phyloP scores from a whole-genome alignment of 2,329 filamentous ascomycete species.

The Cladobotryum mycophilum region DNA sequence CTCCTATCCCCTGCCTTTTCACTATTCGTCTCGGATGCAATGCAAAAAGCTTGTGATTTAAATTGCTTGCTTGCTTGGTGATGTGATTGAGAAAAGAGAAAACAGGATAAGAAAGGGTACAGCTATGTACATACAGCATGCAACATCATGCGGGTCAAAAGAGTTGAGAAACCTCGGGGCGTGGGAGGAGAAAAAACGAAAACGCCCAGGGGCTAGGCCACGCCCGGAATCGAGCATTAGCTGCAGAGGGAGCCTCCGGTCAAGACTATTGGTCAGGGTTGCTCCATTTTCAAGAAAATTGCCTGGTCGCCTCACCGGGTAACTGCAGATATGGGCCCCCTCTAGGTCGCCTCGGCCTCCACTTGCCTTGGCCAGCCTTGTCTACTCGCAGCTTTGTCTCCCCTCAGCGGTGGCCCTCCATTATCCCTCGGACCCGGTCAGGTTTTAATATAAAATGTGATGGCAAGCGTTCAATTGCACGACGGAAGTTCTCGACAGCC shows the following conservation, averaged over 20 bases:
- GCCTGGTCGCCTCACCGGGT: constrained; percentile 6
- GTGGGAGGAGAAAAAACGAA: too few species aligned
- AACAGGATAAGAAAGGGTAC: background rate
- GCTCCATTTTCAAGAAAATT: constrained; percentile 1
- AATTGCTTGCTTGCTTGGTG: background rate
- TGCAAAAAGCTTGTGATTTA: background rate
- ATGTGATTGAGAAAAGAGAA: background rate
- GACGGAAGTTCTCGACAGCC: background rate
- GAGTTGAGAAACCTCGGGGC: too few species aligned
- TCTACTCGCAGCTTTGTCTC: background rate
- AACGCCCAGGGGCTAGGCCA: too few species aligned
- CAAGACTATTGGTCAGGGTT: background rate
- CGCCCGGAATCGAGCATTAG: background rate
- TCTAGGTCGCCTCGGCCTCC: background rate
- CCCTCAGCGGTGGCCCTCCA: background rate
- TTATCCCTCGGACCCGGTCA: background rate
- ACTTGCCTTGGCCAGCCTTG: background rate
- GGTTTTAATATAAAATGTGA: too few species aligned
- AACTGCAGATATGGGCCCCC: background rate
- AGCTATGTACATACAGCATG: background rate
- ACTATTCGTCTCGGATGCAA: background rate
- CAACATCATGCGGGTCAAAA: too few species aligned
- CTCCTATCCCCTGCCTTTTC: background rate
- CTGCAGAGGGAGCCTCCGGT: background rate
- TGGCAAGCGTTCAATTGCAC: too few species aligned